Conservation (phyloP, 2,329 filamentous ascomycete genomes). For the Sphaerulina populicola region DNA sequence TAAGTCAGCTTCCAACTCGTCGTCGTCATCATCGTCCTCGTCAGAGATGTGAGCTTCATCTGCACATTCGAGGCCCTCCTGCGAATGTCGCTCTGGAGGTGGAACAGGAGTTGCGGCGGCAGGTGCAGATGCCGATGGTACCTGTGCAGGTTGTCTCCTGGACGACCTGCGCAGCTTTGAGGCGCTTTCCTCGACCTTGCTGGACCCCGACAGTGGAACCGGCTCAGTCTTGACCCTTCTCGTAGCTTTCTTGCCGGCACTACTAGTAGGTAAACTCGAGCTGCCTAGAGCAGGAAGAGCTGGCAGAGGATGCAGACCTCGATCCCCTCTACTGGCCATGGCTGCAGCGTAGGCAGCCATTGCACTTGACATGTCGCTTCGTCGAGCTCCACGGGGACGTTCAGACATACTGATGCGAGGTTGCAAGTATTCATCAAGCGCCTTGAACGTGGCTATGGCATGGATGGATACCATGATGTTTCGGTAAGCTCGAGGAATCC, state of each 20-base stretch:
- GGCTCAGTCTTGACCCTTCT: conserved; percentile 21
- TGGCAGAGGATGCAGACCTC: conserved; percentile 30
- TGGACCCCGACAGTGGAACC: conserved; percentile 14
- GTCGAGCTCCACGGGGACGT: conserved; percentile 52
- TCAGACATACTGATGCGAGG: conserved; percentile 79
- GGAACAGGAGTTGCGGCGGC: conserved; percentile 36
- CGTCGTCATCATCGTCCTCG: conserved; percentile 61
- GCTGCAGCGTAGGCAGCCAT: conserved; percentile 71
- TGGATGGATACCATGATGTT: conserved; percentile 99
- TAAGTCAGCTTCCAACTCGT: conserved; percentile 52
- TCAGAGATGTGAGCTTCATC: conserved; percentile 80
- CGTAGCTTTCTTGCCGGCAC: conserved; percentile 18
- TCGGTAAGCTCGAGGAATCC: conserved; percentile 76
- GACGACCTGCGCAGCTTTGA: conserved; percentile 29
- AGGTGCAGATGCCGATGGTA: conserved; percentile 17
- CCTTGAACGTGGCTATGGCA: conserved; percentile 95
- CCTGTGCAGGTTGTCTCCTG: conserved; percentile 28
- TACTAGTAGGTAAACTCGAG: conserved; percentile 25
- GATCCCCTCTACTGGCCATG: conserved; percentile 47
- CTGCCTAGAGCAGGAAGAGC: conserved; percentile 29
- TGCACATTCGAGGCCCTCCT: conserved; percentile 77
- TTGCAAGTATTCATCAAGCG: conserved; percentile 87
- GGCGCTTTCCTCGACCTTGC: conserved; percentile 19
- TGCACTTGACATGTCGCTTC: conserved; percentile 57
- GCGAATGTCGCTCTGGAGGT: conserved; percentile 42